Base-by-base conservation (phyloP, 768 basidiomycete genomes). In the Lentinula edodes region DNA sequence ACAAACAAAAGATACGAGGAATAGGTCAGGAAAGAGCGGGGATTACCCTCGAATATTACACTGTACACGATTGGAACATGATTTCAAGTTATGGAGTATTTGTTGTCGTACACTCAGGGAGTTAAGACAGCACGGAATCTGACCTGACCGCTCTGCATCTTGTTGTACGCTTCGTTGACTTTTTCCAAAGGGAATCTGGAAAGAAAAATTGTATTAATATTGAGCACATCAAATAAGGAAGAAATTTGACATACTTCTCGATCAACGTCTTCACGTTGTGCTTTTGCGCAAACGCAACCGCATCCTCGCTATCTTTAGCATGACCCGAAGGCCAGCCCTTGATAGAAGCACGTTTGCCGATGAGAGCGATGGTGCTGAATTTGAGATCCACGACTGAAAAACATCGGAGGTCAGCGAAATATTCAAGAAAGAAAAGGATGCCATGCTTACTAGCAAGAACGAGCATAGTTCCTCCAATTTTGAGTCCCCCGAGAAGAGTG, bases 251-350 rank as follows among this genome's bases (percentile, higher is more conserved):
- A 28, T 41, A 55, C 53, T 13, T 55, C 41, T 55, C 53, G 18
- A 55, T 18, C 36, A 55, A 0, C 5, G 53, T n/a, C 9, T 20
- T 36, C 6, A 55, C 18, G 20, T 55, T 55, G 34, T 55, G 32
- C 16, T 55, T 55, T 20, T 55, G 53, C n/a, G 53, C 53, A 39
- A 55, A 55, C 10, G 34, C 35, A 20, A 55, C n/a, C 20, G 53
- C 53, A 35, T 55, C 53, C 53, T 55, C 53, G 23, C 35, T 55
- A 6, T 55, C 53, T 38, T 39, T 55, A 6, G 53, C 53, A 23
- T 55, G 53, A 55, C 53, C 53, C 5, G 53, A 36, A 55, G 53
- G 53, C 35, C 35, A 55, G n/a, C 53, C 52, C 16, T 55, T 55
- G 8, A 55, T 55, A 13, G 36, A n/a, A 36, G 20, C 16, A 12